Conservation (phyloP, 1,284 basidiomycete species). For the Ustilago curta region DNA sequence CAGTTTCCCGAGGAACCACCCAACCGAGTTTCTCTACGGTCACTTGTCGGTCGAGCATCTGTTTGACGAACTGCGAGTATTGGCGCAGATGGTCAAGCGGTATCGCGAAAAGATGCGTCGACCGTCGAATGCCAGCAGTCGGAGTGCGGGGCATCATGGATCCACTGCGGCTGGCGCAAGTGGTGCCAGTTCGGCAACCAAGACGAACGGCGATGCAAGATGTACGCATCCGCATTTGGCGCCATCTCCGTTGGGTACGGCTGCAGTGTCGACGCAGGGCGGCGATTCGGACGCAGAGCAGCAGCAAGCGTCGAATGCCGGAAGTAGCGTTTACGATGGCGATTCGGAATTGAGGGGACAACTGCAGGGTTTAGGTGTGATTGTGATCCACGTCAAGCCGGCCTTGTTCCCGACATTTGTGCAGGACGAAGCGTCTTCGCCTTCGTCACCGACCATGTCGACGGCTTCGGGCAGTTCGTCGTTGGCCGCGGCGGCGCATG, state of each 20-base stretch:
- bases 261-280: conserved; percentile 28
- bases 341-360: conserved; percentile 46
- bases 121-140: conserved; percentile 22
- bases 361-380: conserved; percentile 50
- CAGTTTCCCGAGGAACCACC: conserved; percentile 59
- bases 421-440: conserved; percentile 2
- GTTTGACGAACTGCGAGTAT: conserved; percentile 57
- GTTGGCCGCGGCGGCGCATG: conserved; percentile 11
- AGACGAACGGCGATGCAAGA: conserved; percentile 21
- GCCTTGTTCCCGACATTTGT: conserved; percentile 58
- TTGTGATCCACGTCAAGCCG: conserved; percentile 64
- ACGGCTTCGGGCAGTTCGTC: conserved; percentile 13
- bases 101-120: conserved; percentile 31
- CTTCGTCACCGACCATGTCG: conserved; percentile 10
- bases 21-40: conserved; percentile 61
- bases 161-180: background rate
- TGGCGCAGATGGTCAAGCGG: conserved; percentile 56
- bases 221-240: conserved; percentile 24
- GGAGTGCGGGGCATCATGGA: conserved; percentile 11
- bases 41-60: conserved; percentile 61
- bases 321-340: conserved; percentile 45
- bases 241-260: conserved; percentile 42
- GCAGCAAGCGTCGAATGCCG: conserved; percentile 8
- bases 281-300: conserved; percentile 13
- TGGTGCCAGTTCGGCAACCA: background rate